A percentile compares a stretch with the other conserved stretches of the same genome.
Conservation (phyloP, 768 basidiomycete species). For the Pleurotus tuber-regium region DNA sequence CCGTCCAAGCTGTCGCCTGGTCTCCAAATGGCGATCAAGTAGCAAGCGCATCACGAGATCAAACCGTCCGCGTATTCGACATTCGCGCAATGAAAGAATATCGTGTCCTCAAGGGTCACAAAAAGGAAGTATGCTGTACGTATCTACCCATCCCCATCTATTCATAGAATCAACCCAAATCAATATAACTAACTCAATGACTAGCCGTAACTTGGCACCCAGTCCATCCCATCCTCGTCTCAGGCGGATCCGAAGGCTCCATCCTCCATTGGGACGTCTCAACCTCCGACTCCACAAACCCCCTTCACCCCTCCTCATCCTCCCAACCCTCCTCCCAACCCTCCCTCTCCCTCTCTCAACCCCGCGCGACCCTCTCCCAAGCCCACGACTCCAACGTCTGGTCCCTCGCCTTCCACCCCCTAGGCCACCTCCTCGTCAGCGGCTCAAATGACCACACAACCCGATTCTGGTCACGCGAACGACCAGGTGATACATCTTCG, state of each 20-base stretch:
- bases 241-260: conserved; percentile 92
- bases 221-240: conserved; percentile 85
- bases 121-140: conserved; percentile 97
- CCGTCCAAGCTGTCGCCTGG: conserved; percentile 91
- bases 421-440: conserved; percentile 90
- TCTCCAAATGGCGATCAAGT: conserved; percentile 92
- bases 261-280: conserved; percentile 93
- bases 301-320: conserved; percentile 21
- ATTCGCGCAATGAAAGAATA: conserved; percentile 98
- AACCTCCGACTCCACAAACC: conserved; percentile 39
- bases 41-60: conserved; percentile 93
- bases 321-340: no score
- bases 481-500: conserved; percentile 77
- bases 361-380: conserved; percentile 85
- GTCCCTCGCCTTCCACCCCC: conserved; percentile 92
- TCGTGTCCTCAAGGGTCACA: conserved; percentile 90
- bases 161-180: background rate
- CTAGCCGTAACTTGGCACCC: conserved; percentile 96
- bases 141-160: conserved; percentile 14
- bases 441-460: conserved; percentile 99
- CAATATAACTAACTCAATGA: background rate
- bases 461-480: conserved; percentile 95
- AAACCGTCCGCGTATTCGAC: conserved; percentile 93
- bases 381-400: conserved; percentile 99
- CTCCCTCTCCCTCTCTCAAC: no score